These are phyloP conservation scores for Coleophoma crateriformis DNA, from an alignment of 2,329 filamentous ascomycete genomes.

Conservation along the genomic window DNA sequence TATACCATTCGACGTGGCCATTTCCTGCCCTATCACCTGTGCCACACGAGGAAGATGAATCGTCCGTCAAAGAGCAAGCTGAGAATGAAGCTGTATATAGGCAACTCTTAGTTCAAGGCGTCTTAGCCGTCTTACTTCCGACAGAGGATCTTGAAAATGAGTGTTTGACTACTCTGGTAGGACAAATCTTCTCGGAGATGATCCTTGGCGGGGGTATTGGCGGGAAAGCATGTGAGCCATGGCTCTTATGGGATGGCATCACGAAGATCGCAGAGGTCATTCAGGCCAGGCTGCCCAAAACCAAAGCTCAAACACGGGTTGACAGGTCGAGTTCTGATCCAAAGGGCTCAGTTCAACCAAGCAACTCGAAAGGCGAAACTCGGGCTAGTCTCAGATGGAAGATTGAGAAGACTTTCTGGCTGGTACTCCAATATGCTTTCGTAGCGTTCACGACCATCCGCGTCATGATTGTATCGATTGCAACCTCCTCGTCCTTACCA, in stretches of 20 bases:
- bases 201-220: slow-evolving; percentile 79
- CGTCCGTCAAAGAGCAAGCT: slow-evolving; percentile 53
- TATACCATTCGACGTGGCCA: slow-evolving; percentile 81
- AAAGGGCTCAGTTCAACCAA: slow-evolving; percentile 2
- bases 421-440: slow-evolving; percentile 43
- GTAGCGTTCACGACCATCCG: slow-evolving; percentile 55
- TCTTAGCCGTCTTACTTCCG: slow-evolving; percentile 78
- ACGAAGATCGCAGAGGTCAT: slow-evolving; percentile 59
- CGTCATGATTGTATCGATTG: slow-evolving; percentile 57
- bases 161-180: slow-evolving; percentile 76
- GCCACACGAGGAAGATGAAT: slow-evolving; percentile 43
- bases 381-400: slow-evolving; percentile 13
- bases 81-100: slow-evolving; percentile 81
- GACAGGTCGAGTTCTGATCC: slow-evolving; percentile 27
- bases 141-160: slow-evolving; percentile 89
- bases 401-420: slow-evolving; percentile 39
- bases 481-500: slow-evolving; percentile 63
- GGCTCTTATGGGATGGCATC: slow-evolving; percentile 82
- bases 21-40: slow-evolving; percentile 77
- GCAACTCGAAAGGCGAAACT: slow-evolving; percentile 11
- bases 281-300: slow-evolving; percentile 27
- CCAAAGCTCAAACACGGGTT: slow-evolving; percentile 22
- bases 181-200: slow-evolving; percentile 84
- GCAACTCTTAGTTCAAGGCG: slow-evolving; percentile 77
- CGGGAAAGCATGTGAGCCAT: slow-evolving; percentile 78